Base-by-base conservation (phyloP, 2,329 filamentous ascomycete genomes). In the Diaporthe humulicola region DNA sequence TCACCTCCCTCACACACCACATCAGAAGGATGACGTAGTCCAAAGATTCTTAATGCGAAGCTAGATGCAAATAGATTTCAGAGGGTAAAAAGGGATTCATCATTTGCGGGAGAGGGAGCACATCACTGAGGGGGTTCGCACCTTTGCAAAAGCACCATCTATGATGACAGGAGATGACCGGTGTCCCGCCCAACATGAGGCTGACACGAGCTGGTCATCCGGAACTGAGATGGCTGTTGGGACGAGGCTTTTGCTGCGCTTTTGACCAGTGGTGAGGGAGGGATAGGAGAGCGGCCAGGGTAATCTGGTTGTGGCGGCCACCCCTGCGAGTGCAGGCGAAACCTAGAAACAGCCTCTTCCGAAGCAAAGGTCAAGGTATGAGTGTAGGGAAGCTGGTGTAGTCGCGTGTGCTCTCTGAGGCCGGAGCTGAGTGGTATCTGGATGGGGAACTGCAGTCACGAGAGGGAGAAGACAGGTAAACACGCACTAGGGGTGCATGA, bases 71-170 rank as follows among this genome's bases (percentile, higher is more conserved):
- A n/a, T 30, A 54, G 50, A 54, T 54, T 54, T 2, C 14, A 14
- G 25, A 10, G 1, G n/a, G n/a, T 54, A 15, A 30, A 30, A 15
- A 1, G 10, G 9, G 14, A 40, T 60, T 25, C 10, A 14, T 60
- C 17, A 5, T n/a, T 40, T n/a, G 56, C 6, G 3, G 30, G 57
- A 60, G 10, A n/a, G 57, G 57, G 57, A 60, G 57, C 57, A 9
- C 5, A 60, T 60, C 57, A 60, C 57, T 60, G 57, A 60, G 57
- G 15, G 22, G 57, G 57, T 60, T 36, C 57, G 57, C 36, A 60
- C 36, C 57, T 42, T 60, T 5, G 19, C 33, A 60, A 40, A 40
- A 12, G 4, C 36, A 60, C 14, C 57, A 36, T 60, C 57, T 60
- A 12, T 60, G 57, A 60, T 60, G 57, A 60, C 19, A n/a, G 25